These are phyloP conservation scores for Pythium dissimile DNA, from an alignment of 352 stramenopile genomes.

Conservation along the genomic window DNA sequence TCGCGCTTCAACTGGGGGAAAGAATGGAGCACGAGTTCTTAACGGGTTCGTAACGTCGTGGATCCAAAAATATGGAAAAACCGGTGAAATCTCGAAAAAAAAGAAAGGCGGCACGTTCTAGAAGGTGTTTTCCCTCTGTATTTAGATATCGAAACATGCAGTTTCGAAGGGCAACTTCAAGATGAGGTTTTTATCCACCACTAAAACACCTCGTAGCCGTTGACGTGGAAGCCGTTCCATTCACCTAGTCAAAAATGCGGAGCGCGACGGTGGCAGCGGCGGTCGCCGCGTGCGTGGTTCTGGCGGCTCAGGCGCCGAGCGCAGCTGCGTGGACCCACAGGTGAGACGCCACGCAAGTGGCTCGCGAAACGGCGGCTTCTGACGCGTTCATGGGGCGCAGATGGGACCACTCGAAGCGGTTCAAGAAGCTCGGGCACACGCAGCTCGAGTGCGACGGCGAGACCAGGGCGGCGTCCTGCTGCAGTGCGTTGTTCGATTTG, in stretches of 20 bases:
- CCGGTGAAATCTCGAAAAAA: slow-evolving; percentile 8
- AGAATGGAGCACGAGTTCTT: too few relatives aligned
- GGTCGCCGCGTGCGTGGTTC: neutral
- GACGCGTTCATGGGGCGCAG: too few relatives aligned
- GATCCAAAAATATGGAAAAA: neutral
- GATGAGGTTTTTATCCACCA: slow-evolving; percentile 26
- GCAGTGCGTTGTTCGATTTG: slow-evolving; percentile 60
- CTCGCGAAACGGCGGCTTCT: neutral
- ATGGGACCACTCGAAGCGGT: slow-evolving; percentile 82
- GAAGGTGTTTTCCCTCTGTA: slow-evolving; percentile 22
- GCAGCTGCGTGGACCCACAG: slow-evolving; percentile 16
- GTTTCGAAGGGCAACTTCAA: slow-evolving; percentile 23
- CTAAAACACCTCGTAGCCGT: slow-evolving; percentile 18
- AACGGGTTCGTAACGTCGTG: too few relatives aligned
- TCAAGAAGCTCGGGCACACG: slow-evolving; percentile 51
- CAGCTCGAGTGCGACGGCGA: slow-evolving; percentile 64
- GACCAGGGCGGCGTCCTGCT: slow-evolving; percentile 58
- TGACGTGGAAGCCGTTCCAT: slow-evolving; percentile 20
- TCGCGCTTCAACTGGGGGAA: too few relatives aligned
- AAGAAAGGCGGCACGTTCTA: slow-evolving; percentile 26
- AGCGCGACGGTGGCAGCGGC: neutral
- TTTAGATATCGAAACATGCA: slow-evolving; percentile 8
- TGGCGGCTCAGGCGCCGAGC: neutral
- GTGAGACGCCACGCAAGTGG: neutral
- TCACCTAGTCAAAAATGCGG: neutral